Conservation (phyloP, 106 monocot species). For the Dioscorea zingiberensis region DNA sequence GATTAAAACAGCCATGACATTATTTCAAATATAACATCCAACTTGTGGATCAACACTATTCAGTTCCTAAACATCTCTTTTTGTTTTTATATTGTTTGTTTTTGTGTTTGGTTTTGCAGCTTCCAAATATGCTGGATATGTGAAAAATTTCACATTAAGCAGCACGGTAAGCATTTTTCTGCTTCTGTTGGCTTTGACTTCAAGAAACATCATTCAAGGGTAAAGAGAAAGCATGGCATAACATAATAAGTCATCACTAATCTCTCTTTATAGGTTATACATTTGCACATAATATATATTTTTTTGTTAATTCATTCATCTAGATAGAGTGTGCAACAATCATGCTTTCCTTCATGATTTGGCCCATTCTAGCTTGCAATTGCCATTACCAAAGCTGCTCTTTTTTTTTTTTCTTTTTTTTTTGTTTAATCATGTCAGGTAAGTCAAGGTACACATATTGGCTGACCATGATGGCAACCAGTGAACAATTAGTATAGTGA, state of each 20-base stretch:
- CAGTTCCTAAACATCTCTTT: neutral
- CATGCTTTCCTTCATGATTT: no score
- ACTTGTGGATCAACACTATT: neutral
- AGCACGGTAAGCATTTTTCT: conserved; percentile 61
- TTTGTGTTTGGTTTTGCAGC: conserved; percentile 51
- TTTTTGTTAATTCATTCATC: neutral
- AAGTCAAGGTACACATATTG: no score
- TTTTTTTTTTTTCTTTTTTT: no score
- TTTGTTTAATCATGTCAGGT: no score
- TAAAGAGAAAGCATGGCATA: no score
- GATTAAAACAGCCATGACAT: neutral
- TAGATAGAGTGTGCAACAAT: no score
- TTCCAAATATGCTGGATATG: conserved; percentile 90
- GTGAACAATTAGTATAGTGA: neutral
- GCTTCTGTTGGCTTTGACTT: neutral
- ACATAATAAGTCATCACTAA: no score
- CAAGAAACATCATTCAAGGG: no score
- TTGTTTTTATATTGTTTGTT: no score
- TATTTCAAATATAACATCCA: neutral
- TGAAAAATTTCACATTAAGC: conserved; percentile 73
- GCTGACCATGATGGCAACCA: no score
- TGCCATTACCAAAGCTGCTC: no score
- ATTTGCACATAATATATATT: neutral
- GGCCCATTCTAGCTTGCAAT: no score
- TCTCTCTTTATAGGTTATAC: neutral